phyloP scores from a whole-genome alignment of 2,329 filamentous ascomycete genomes.

The Fusarium proliferatum region DNA sequence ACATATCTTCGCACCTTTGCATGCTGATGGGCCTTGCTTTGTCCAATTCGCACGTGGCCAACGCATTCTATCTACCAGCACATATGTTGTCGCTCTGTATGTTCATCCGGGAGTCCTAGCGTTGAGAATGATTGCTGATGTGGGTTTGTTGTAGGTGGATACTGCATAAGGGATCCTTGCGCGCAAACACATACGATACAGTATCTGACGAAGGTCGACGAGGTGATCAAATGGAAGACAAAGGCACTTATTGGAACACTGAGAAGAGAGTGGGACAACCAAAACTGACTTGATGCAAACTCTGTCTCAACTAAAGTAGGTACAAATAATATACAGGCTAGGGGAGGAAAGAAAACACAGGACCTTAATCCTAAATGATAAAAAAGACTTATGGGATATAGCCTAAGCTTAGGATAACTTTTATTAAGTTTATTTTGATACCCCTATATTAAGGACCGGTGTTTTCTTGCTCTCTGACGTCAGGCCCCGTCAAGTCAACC shows the following conservation, averaged over 20 bases:
- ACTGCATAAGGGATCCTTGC: not conserved
- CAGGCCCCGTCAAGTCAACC: not conserved
- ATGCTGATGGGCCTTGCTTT: not conserved
- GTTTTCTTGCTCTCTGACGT: too few relatives aligned
- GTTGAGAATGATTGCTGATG: not conserved
- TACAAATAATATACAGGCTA: not conserved
- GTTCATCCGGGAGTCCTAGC: too few relatives aligned
- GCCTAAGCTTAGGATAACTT: too few relatives aligned
- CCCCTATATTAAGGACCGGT: too few relatives aligned
- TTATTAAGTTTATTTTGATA: too few relatives aligned
- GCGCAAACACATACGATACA: not conserved
- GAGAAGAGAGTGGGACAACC: not conserved
- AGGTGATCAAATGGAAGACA: slow-evolving; percentile 7
- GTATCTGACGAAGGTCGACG: not conserved
- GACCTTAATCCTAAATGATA: too few relatives aligned
- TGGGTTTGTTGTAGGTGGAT: not conserved
- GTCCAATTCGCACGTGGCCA: not conserved
- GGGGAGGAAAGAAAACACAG: too few relatives aligned
- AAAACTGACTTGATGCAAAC: not conserved
- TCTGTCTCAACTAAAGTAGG: not conserved
- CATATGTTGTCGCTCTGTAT: slow-evolving; percentile 11
- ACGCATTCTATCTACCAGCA: slow-evolving; percentile 8
- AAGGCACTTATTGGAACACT: not conserved
- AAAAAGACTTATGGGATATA: too few relatives aligned
- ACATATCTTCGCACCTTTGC: not conserved